phyloP scores from a whole-genome alignment of 805 yeast genomes.

The Schwanniomyces occidentalis region DNA sequence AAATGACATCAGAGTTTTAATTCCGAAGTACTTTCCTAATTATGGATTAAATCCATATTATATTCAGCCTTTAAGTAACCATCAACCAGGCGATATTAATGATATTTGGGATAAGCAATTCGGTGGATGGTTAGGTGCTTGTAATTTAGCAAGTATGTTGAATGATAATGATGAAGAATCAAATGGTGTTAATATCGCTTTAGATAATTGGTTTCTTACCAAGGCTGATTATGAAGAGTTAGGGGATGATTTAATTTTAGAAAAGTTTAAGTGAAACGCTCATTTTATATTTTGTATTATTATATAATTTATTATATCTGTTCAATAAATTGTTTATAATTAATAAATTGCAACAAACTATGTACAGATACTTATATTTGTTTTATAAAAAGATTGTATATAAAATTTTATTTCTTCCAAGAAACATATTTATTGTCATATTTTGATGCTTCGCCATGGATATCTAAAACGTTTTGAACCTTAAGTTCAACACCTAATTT shows the following conservation, averaged over 20 bases:
- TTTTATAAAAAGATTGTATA: conserved; percentile 1
- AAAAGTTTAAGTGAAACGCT: conserved; percentile 29
- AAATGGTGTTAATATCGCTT: conserved; percentile 34
- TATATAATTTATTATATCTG: conserved; percentile 4
- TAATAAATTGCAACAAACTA: conserved; percentile 6
- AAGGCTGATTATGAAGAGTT: conserved; percentile 66
- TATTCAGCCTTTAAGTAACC: conserved; percentile 25
- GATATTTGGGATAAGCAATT: conserved; percentile 53
- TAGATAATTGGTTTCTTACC: conserved; percentile 55
- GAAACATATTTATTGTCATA: conserved; percentile 43
- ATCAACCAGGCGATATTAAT: conserved; percentile 27
- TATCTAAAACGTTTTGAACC: conserved; percentile 56
- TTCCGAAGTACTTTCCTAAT: conserved; percentile 47
- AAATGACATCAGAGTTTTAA: conserved; percentile 51
- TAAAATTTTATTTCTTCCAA: conserved; percentile 32
- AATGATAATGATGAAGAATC: conserved; percentile 40
- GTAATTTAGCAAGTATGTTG: conserved; percentile 62
- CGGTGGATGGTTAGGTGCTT: conserved; percentile 74
- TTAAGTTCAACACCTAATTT: conserved; percentile 64
- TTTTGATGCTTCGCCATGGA: conserved; percentile 49
- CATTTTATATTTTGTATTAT: conserved; percentile 2
- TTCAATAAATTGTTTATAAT: conserved; percentile 3
- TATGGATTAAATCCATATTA: conserved; percentile 30
- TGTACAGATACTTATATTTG: conserved; percentile 9
- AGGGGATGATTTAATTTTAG: conserved; percentile 47